Conservation (phyloP, 2,329 filamentous ascomycete species). For the Aspergillus sp. region DNA sequence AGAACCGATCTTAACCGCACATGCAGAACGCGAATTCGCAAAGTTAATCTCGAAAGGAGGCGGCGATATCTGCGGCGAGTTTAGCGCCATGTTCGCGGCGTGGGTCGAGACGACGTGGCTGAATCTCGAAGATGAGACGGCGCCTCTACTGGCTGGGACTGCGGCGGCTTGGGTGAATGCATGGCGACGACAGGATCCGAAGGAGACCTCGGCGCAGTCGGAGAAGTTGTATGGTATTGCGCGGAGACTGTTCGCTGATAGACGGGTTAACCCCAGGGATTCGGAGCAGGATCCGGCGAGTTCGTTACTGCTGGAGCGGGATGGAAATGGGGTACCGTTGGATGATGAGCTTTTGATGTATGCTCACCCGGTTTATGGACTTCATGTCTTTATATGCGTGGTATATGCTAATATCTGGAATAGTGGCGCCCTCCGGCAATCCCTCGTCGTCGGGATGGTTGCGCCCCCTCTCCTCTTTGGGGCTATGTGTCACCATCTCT, state of each 20-base stretch:
- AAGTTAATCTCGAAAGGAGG: not conserved
- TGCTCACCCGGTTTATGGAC: too few relatives aligned
- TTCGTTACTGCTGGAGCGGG: constrained; percentile 8
- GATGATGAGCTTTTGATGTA: constrained; percentile 3
- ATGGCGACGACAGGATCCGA: constrained; percentile 10
- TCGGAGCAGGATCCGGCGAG: constrained; percentile 12
- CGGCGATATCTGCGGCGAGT: constrained; percentile 11
- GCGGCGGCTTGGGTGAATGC: constrained; percentile 15
- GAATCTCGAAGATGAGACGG: constrained; percentile 11
- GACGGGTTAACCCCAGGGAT: constrained; percentile 4
- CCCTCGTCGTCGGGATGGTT: constrained; percentile 15
- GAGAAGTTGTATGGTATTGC: constrained; percentile 10
- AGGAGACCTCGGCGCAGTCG: constrained; percentile 9
- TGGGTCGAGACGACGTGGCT: constrained; percentile 16
- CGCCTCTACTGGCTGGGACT: constrained; percentile 8
- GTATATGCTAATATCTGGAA: not conserved
- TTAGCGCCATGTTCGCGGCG: constrained; percentile 11
- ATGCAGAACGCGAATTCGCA: constrained; percentile 11
- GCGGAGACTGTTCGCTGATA: constrained; percentile 5
- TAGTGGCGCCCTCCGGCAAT: constrained; percentile 11
- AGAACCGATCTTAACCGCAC: not conserved
- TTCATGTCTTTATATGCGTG: not conserved
- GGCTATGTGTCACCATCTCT: constrained; percentile 12
- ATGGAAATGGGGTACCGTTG: constrained; percentile 1
- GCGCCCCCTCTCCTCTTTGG: constrained; percentile 12